A percentile compares a stretch with the other conserved stretches of the same genome.
Evolutionary conservation across 225 moss, liverwort and hornwort genomes (phyloP).

Genomic region (Marchantia polymorpha): DNA sequence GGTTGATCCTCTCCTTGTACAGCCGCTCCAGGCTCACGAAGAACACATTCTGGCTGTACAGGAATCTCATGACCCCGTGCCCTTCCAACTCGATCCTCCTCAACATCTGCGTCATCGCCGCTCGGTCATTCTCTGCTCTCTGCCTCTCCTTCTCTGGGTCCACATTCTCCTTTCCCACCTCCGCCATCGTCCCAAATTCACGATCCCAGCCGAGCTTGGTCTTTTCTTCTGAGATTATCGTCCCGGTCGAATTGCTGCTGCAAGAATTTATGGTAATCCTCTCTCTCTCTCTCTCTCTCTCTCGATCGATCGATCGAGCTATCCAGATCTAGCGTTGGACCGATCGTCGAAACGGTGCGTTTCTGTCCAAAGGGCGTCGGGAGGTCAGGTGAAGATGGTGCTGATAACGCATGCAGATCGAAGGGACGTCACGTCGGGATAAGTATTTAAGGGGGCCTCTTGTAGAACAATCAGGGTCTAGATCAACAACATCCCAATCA

Average conservation of each 20-base stretch:
- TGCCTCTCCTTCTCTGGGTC: conserved; percentile 2
- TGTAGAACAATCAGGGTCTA: too few relatives aligned
- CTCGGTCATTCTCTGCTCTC: conserved; percentile 14
- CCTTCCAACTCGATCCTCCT: conserved; percentile 33
- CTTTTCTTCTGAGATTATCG: background rate
- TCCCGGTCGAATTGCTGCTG: background rate
- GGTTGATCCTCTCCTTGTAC: conserved; percentile 38
- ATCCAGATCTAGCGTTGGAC: background rate
- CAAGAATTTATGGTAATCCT: background rate
- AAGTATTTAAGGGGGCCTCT: too few relatives aligned
- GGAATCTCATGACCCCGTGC: conserved; percentile 39
- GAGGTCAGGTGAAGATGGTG: background rate
- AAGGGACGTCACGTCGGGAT: background rate
- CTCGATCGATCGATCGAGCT: background rate
- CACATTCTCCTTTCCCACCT: too few relatives aligned
- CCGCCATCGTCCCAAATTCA: background rate
- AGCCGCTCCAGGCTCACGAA: conserved; percentile 36
- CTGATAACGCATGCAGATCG: background rate
- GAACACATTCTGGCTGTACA: conserved; percentile 31
- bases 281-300: background rate
- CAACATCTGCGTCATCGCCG: conserved; percentile 12
- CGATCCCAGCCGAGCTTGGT: background rate
- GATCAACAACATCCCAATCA: too few relatives aligned
- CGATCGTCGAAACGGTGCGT: background rate
- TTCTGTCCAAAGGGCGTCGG: background rate